Percentiles rank a stretch among this genome's conserved stretches.
These are phyloP conservation scores for Saturnispora kantuleensis DNA, from an alignment of 805 yeast species.

Conservation along the genomic window DNA sequence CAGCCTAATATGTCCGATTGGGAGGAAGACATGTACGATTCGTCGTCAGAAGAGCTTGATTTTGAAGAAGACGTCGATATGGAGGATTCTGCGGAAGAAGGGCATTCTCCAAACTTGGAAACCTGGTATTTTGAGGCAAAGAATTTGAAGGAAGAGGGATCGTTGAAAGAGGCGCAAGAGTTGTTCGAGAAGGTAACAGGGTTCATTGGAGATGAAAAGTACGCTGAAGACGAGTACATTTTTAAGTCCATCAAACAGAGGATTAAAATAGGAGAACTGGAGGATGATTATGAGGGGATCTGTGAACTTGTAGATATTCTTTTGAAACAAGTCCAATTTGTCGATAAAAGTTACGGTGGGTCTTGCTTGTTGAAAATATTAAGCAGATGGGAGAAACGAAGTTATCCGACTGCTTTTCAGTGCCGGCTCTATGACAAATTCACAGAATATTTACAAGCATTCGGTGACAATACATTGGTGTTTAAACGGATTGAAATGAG, in stretches of 20 bases:
- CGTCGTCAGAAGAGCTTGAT: conserved; percentile 26
- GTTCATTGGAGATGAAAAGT: neutral
- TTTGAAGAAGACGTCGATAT: conserved; percentile 22
- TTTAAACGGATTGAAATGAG: conserved; percentile 38
- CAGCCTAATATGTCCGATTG: conserved; percentile 26
- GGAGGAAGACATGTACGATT: conserved; percentile 31
- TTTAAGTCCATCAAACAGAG: conserved; percentile 28
- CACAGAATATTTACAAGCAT: conserved; percentile 10
- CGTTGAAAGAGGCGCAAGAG: conserved; percentile 18
- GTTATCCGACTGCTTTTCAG: conserved; percentile 13
- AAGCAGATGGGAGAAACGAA: conserved; percentile 20
- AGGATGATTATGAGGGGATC: conserved; percentile 12
- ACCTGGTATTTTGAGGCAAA: conserved; percentile 26
- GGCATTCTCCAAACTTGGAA: conserved; percentile 14
- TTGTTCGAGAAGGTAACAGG: conserved; percentile 18
- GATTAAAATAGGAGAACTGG: conserved; percentile 21
- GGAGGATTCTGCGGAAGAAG: conserved; percentile 8
- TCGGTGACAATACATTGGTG: conserved; percentile 5
- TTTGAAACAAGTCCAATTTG: conserved; percentile 13
- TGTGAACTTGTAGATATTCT: conserved; percentile 13
- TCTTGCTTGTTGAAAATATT: conserved; percentile 25
- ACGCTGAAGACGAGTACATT: conserved; percentile 14
- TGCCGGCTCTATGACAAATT: conserved; percentile 17
- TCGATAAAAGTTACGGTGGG: conserved; percentile 20
- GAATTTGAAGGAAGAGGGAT: conserved; percentile 26